Base-by-base conservation (phyloP, 352 stramenopile genomes). In the Phytophthora aleatoria region DNA sequence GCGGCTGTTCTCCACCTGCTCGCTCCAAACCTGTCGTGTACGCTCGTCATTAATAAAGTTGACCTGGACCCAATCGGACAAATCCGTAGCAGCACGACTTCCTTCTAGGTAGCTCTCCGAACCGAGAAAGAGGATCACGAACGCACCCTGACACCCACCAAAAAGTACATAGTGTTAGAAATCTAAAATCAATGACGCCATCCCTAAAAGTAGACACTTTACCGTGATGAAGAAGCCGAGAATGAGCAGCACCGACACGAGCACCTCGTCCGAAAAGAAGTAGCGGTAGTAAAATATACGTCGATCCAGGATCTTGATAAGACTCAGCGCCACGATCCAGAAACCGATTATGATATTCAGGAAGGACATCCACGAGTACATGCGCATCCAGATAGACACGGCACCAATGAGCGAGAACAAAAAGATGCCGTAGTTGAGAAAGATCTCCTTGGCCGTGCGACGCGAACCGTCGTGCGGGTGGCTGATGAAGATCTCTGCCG, bases 1-100 rank as follows among this genome's bases (percentile, higher is more conserved):
- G 13, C 86, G 85, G 24, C 85, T 91, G 57, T 90, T 92, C 38
- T 90, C 73, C 27, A 96, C 75, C 64, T 96, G 87, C 49, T 96
- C 81, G 43, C 82, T 89, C 85, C 85, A 95, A 5, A 95, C 76
- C 36, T 92, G 74, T 13, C 83, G 79, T 30, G 86, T 90, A 26
- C 82, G 82, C 50, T 96, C 87, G 52, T 96, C 87, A 67, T 96
- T 94, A 59, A 96, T 85, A 53, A 96, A 93, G 64, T 94, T 94
- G 20, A 77, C 82, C 56, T 96, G 87, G 13, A 96, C 74, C 87
- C 87, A 96, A 5, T 85, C 77, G 3, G 83, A 92, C 12, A 96
- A 64, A 38, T 86, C 76, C 1, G 64, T 82, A 26, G 86, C 85
- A 2, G 85, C 87, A n/a, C 84, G 84, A 35, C 79, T 92, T 42